These are phyloP conservation scores for Saccharomyces jurei DNA, from an alignment of 805 yeast genomes.

Conservation along the genomic window DNA sequence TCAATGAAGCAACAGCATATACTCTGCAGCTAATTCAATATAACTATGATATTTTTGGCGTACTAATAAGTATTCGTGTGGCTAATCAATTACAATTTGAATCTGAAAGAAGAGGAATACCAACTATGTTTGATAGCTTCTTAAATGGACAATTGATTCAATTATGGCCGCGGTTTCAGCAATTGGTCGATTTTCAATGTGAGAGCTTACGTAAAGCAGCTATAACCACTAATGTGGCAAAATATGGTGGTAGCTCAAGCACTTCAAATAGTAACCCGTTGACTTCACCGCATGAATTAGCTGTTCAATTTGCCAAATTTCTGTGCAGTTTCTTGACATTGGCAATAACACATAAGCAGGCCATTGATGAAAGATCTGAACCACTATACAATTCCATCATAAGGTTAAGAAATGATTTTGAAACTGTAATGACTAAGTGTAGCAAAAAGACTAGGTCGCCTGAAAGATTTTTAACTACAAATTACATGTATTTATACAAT, in stretches of 20 bases:
- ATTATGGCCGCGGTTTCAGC: conserved; percentile 84
- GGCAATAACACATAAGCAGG: conserved; percentile 29
- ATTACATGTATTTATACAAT: conserved; percentile 31
- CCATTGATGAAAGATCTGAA: conserved; percentile 39
- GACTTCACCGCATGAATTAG: conserved; percentile 49
- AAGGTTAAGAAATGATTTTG: conserved; percentile 72
- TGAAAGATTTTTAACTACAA: conserved; percentile 65
- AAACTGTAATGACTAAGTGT: conserved; percentile 64
- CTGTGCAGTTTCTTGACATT: conserved; percentile 64
- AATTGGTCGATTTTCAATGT: conserved; percentile 68
- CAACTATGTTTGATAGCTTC: conserved; percentile 53
- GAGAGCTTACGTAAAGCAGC: conserved; percentile 52
- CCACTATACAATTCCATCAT: conserved; percentile 65
- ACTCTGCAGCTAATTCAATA: conserved; percentile 34
- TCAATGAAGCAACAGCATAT: conserved; percentile 41
- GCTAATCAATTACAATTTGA: conserved; percentile 57
- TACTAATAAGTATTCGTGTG: conserved; percentile 65
- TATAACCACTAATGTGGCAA: conserved; percentile 26
- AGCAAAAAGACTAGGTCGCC: conserved; percentile 45
- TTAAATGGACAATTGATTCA: conserved; percentile 54
- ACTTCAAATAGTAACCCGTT: conserved; percentile 22
- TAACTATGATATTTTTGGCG: conserved; percentile 69
- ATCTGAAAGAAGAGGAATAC: conserved; percentile 60
- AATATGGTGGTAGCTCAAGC: conserved; percentile 24
- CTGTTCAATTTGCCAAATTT: conserved; percentile 72